These are phyloP conservation scores for Medicago arabica DNA, from an alignment of 306 rosid genomes.

Conservation along the genomic window DNA sequence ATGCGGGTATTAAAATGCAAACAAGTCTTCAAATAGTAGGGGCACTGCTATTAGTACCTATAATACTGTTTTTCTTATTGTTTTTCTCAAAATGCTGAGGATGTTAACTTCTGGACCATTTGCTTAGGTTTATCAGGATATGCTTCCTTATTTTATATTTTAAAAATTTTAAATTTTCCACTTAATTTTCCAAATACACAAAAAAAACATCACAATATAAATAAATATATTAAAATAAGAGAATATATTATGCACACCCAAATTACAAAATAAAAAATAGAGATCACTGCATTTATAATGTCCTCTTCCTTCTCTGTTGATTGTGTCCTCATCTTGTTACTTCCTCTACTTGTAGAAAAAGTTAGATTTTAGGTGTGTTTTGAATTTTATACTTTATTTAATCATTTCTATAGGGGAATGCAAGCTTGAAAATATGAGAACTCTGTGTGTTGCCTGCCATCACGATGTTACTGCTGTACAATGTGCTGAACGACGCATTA, in stretches of 20 bases:
- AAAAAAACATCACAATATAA: background rate
- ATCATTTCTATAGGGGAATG: conserved; percentile 71
- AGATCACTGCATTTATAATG: background rate
- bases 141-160: background rate
- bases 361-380: conserved; percentile 8
- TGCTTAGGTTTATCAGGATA: background rate
- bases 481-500: conserved; percentile 71
- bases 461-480: conserved; percentile 78
- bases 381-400: conserved; percentile 17
- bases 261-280: background rate
- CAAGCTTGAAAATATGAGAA: conserved; percentile 89
- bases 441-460: conserved; percentile 95
- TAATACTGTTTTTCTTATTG: background rate
- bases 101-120: background rate
- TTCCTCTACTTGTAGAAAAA: conserved; percentile 10
- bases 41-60: background rate
- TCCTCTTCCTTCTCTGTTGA: conserved; percentile 1
- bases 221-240: too few species aligned
- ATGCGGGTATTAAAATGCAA: background rate
- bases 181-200: background rate
- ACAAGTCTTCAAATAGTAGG: background rate
- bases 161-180: background rate
- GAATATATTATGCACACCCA: background rate
- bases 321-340: background rate
- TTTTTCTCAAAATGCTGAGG: background rate